Base-by-base conservation (phyloP, 2,329 filamentous ascomycete species). In the Aspergillus sp. region DNA sequence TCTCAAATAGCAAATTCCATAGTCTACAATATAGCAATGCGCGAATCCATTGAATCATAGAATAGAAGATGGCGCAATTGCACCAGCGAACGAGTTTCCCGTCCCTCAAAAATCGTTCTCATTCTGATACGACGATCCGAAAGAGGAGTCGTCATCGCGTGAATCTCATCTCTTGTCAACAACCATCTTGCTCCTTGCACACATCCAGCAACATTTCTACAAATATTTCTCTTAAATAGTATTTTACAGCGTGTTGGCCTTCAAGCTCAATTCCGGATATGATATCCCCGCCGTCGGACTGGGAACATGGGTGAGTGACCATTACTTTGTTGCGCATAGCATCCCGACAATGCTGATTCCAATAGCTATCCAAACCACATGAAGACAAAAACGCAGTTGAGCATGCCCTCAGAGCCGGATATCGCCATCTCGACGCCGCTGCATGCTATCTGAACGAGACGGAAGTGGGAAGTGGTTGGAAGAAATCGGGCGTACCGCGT, bases 361-460 rank as follows among this genome's bases (percentile, higher is more conserved):
- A 25, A 41, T 9, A 66, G 63, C 58, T 64, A 50, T 50, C 69
- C 62, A 43, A 64, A 50, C 59, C 62, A 5, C 63, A 72, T 48
- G 71, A 77, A 51, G 74, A 77, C 30, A 72, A 74, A 46, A 61
- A 70, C 17, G 75, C 74, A 15, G 75, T 79, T 7, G 65, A 70
- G 15, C 62, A 66, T 33, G 78, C 79, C 5, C 56, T 69, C 13
- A 60, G 60, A 33, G 50, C 55, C 5, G 67, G 67, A 25, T 70
- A 69, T 47, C 61, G 65, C 41, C 66, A 69, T 52, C 62, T 51
- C 49, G 77, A 80, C 61, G 71, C 69, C 23, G 76, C 77, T 12
- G 70, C 70, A 43, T 59, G 61, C 30, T 68, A 68, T 45, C 55
- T 56, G 33, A 65, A 65, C 41, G 62, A 66, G 52, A 54, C 54